These are phyloP conservation scores for Hyaloscypha hepaticicola DNA, from an alignment of 495 filamentous ascomycete species.

Conservation along the genomic window DNA sequence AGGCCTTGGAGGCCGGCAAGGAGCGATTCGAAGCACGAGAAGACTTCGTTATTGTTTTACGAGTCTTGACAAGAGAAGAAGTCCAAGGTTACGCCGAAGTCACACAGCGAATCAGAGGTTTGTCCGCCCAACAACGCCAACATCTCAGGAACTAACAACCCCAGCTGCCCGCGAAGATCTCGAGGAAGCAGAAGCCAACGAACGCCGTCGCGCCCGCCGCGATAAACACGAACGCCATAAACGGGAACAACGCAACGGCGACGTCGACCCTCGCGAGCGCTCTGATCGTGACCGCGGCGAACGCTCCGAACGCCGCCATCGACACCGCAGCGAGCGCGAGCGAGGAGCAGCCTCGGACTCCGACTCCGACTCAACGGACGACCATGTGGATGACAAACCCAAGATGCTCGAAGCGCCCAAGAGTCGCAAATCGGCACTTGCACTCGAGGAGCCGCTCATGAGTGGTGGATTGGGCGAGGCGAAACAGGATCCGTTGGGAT, in stretches of 20 bases:
- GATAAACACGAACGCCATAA: slow-evolving; percentile 32
- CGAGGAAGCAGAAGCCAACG: slow-evolving; percentile 21
- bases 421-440: slow-evolving; percentile 12
- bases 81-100: slow-evolving; percentile 75
- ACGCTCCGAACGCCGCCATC: slow-evolving; percentile 12
- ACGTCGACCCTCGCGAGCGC: background rate
- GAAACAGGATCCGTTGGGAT: background rate
- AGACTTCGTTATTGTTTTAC: slow-evolving; percentile 81
- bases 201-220: slow-evolving; percentile 27
- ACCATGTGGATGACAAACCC: slow-evolving; percentile 6
- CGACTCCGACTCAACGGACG: slow-evolving; percentile 24
- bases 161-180: slow-evolving; percentile 29
- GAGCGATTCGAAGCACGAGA: slow-evolving; percentile 80
- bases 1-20: slow-evolving; percentile 70
- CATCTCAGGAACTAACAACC: background rate
- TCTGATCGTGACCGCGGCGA: slow-evolving; percentile 6
- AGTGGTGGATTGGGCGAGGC: slow-evolving; percentile 23
- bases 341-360: slow-evolving; percentile 15
- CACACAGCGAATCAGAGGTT: slow-evolving; percentile 77
- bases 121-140: slow-evolving; percentile 5
- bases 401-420: slow-evolving; percentile 28
- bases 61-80: slow-evolving; percentile 77
- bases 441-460: slow-evolving; percentile 27
- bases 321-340: background rate
- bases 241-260: slow-evolving; percentile 16